These are phyloP conservation scores for Trametes cinnabarina DNA, from an alignment of 768 basidiomycete genomes.

Conservation along the genomic window DNA sequence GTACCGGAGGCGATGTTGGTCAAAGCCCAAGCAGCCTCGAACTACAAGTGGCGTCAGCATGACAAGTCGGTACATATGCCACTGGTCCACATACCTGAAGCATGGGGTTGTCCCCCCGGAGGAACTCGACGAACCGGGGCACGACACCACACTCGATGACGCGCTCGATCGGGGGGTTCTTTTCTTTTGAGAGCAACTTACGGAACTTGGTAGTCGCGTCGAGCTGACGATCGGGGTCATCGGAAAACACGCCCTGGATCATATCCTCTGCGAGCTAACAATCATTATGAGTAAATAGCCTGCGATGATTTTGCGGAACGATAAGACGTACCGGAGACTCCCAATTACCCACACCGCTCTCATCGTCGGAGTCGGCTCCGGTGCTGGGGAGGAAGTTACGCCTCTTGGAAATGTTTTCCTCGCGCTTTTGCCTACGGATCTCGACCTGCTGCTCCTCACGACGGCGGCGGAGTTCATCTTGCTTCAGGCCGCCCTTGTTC, in stretches of 20 bases:
- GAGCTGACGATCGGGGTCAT: constrained; percentile 86
- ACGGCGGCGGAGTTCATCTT: constrained; percentile 91
- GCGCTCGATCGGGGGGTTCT: constrained; percentile 98
- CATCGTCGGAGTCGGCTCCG: constrained; percentile 88
- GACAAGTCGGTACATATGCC: not conserved
- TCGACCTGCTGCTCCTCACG: constrained; percentile 99
- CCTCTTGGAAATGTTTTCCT: constrained; percentile 98
- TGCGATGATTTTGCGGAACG: constrained; percentile 18
- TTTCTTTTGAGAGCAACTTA: constrained; percentile 98
- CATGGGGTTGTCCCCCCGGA: constrained; percentile 77
- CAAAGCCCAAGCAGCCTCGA: constrained; percentile 97
- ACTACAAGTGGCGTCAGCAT: constrained; percentile 44
- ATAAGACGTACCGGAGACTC: constrained; percentile 66
- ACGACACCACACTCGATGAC: constrained; percentile 98
- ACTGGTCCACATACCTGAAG: constrained; percentile 56
- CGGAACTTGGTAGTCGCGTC: constrained; percentile 99
- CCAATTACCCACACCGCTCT: constrained; percentile 66
- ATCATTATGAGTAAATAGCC: constrained; percentile 3
- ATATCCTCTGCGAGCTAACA: constrained; percentile 77
- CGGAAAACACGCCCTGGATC: constrained; percentile 90
- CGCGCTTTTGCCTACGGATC: constrained; percentile 96
- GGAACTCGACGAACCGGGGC: constrained; percentile 94
- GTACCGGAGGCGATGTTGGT: constrained; percentile 99
- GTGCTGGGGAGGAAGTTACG: constrained; percentile 84
- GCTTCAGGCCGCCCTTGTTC: constrained; percentile 84